Evolutionary conservation across 2,329 filamentous ascomycete genomes (phyloP), one percentile per base, ranked within the genome.

Genomic region (Ophiocordyceps polyrhachis-furcata): DNA sequence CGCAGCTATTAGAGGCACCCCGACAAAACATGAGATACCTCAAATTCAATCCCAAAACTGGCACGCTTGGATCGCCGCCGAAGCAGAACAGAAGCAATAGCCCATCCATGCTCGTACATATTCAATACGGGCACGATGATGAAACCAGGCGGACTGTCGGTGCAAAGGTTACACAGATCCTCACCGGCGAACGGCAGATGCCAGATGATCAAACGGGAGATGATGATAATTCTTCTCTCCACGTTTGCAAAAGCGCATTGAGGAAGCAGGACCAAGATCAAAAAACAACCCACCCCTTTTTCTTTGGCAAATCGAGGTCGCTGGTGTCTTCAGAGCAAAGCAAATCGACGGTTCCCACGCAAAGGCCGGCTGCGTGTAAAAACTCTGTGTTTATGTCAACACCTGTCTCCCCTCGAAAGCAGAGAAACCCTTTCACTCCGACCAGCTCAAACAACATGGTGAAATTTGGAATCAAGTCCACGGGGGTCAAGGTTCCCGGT

Each of bases 11-110:
- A 17, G 25, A 49, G 9, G 41, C 46, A 20, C 41, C 50, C 29
- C 47, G 45, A 25, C 41, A 50, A 29, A 29, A 47, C 1, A 66
- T 62, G 40, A 77, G 71, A 49, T 50, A 79, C 1, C 56, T 79
- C 19, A 69, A 63, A 48, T 66, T 78, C 51, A 78, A 80, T 48
- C 65, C 66, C 1, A 73, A 68, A 48, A 79, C 75, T 1, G 75
- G 76, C 5, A 80, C 75, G 2, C 69, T 79, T 43, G 74, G 75
- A 4, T 74, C 75, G 5, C 74, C 77, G 0, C 76, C 76, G 0
- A 72, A 68, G 42, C 62, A 66, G 4, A 81, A 76, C 51, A 53
- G 55, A 1, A 55, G 50, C 21, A 47, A 20, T 6, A 49, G 44
- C 15, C 63, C 64, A 37, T 56, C 61, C 5, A 59, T 58, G 20